Evolutionary conservation across 106 monocot species (phyloP), one percentile per base, ranked within the genome.

Genomic region (Apostasia ramifera): DNA sequence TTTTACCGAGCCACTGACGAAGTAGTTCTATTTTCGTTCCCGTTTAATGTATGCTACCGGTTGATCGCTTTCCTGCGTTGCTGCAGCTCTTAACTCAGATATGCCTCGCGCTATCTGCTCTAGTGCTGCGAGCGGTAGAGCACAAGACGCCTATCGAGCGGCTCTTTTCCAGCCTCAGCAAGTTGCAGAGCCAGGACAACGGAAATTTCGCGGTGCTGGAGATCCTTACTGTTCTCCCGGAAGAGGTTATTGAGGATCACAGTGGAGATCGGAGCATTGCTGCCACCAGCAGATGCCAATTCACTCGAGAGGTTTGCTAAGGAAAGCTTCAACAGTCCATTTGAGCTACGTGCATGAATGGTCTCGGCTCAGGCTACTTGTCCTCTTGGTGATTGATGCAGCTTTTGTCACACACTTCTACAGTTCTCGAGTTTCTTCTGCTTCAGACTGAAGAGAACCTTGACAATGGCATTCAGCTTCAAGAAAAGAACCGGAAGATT

Each of bases 211-310:
- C 92, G 12, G 88, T 95, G 64, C 76, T 95, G 61, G 95, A 91
- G 76, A 77, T 95, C 84, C 92, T 95, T 1, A 95, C 95, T 2
- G 91, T 95, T 43, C 81, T 95, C 3, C 95, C 95, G 2, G 95
- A 95, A 72, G 95, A 95, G 71, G 76, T 89, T 13, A 71, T 76
- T 8, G 92, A 95, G 66, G 95, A 92, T 45, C 84, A 84, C 12
- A 86, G 62, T 58, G 77, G 79, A 39, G 91, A 86, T 12, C 56
- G 72, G 5, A 79, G 70, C 42, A 70, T 86, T 47, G 80, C 84
- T 66, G 73, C 88, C 10, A 68, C 73, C 38, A 80, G 66, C 62
- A 80, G 91, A 76, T 67, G 71, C 73, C 84, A 78, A 72, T 92
- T 86, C 79, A 79, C 80, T 11, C 73, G 83, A 74, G 88, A 91